These are phyloP conservation scores for Herpetospermum pedunculosum DNA, from an alignment of 306 rosid species.

Conservation along the genomic window DNA sequence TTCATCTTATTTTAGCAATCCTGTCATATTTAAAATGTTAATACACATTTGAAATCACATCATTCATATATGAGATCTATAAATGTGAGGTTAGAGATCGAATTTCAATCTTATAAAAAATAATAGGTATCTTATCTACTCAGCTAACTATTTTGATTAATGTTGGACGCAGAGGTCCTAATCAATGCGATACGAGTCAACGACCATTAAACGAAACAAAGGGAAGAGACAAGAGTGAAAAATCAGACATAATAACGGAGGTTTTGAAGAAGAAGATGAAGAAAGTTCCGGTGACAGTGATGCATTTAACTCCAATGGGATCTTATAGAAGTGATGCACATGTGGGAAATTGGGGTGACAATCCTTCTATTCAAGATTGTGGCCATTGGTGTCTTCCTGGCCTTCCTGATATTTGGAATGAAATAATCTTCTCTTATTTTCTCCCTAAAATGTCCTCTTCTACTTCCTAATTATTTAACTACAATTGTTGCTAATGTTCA, in stretches of 20 bases:
- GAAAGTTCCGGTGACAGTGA: constrained; percentile 31
- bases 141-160: constrained; percentile 3
- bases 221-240: constrained; percentile 39
- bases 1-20: too few relatives aligned
- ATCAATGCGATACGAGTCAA: constrained; percentile 37
- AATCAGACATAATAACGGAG: constrained; percentile 46
- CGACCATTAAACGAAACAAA: constrained; percentile 31
- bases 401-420: constrained; percentile 79
- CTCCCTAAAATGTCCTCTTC: constrained; percentile 5
- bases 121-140: background rate
- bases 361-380: constrained; percentile 47
- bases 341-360: constrained; percentile 67
- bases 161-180: constrained; percentile 29
- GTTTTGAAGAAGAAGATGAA: constrained; percentile 37
- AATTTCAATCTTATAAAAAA: too few relatives aligned
- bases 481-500: background rate
- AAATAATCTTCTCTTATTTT: constrained; percentile 43
- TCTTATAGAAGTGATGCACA: constrained; percentile 75
- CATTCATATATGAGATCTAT: too few relatives aligned
- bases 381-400: constrained; percentile 96
- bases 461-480: background rate
- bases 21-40: too few relatives aligned
- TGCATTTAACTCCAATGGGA: constrained; percentile 64
- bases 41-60: too few relatives aligned
- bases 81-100: too few relatives aligned